phyloP scores from a whole-genome alignment of 2,329 filamentous ascomycete species.

The Scedosporium boydii region DNA sequence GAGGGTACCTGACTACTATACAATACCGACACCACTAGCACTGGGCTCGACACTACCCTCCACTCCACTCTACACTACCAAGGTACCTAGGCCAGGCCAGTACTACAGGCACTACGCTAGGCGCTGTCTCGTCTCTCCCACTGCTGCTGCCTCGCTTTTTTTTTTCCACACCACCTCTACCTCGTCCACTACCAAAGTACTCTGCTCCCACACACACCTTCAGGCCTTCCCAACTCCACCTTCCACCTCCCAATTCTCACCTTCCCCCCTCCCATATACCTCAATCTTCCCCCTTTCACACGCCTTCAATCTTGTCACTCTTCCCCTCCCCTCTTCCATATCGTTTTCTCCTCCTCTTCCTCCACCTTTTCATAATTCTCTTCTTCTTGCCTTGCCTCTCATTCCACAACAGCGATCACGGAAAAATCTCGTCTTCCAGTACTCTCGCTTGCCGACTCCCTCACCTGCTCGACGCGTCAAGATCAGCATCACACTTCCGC shows the following conservation, averaged over 20 bases:
- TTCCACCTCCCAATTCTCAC: constrained; percentile 11
- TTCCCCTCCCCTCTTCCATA: constrained; percentile 7
- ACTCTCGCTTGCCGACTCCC: constrained; percentile 8
- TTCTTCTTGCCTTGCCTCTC: constrained; percentile 8
- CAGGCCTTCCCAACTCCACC: constrained; percentile 7
- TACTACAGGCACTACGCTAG: too few relatives aligned
- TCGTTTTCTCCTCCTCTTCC: constrained; percentile 7
- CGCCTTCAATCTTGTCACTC: constrained; percentile 9
- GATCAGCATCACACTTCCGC: background rate
- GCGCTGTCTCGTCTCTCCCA: constrained; percentile 3
- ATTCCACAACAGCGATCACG: constrained; percentile 7
- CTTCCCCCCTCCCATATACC: constrained; percentile 6
- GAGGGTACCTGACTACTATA: background rate
- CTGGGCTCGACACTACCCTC: constrained; percentile 5
- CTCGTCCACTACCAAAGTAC: background rate
- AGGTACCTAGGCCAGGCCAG: too few relatives aligned
- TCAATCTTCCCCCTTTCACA: constrained; percentile 10
- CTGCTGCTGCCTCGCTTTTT: constrained; percentile 15
- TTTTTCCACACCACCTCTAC: constrained; percentile 11
- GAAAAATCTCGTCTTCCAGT: background rate
- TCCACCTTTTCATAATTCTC: constrained; percentile 9
- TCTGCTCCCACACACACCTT: background rate
- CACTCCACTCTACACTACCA: background rate
- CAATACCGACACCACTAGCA: background rate
- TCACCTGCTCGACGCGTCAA: constrained; percentile 4